phyloP scores from a whole-genome alignment of 768 basidiomycete genomes.

The Mycena sanguinolenta region DNA sequence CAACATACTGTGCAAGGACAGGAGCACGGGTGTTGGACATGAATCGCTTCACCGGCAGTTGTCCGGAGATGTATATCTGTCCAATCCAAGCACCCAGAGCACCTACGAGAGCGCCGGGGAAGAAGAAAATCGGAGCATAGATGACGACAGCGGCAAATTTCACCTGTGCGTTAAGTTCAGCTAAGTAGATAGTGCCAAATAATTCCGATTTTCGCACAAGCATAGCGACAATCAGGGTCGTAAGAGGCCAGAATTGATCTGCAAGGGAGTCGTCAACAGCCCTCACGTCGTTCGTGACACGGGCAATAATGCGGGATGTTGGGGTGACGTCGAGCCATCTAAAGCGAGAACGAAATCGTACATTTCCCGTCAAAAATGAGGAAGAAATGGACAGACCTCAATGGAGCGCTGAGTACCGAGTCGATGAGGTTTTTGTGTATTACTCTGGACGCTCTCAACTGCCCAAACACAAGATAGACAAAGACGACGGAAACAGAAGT shows the following conservation, averaged over 20 bases:
- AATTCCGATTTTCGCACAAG: slow-evolving; percentile 29
- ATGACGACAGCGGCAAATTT: slow-evolving; percentile 46
- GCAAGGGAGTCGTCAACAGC: slow-evolving; percentile 45
- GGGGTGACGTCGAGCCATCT: slow-evolving; percentile 46
- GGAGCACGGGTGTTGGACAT: slow-evolving; percentile 42
- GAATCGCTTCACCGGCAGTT: slow-evolving; percentile 43
- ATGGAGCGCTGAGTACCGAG: slow-evolving; percentile 59
- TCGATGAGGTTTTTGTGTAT: slow-evolving; percentile 56
- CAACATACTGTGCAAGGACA: slow-evolving; percentile 48
- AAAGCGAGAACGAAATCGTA: neutral
- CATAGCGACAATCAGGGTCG: slow-evolving; percentile 51
- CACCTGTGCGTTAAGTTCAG: slow-evolving; percentile 28
- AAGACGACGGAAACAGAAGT: slow-evolving; percentile 44
- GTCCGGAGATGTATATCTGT: slow-evolving; percentile 44
- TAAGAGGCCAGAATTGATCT: slow-evolving; percentile 40
- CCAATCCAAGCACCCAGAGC: slow-evolving; percentile 35
- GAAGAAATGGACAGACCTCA: slow-evolving; percentile 44
- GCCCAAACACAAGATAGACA: slow-evolving; percentile 50
- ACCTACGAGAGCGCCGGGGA: slow-evolving; percentile 45
- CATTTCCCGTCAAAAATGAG: neutral
- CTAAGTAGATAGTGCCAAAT: slow-evolving; percentile 30
- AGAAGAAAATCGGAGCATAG: slow-evolving; percentile 46
- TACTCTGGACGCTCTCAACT: slow-evolving; percentile 53
- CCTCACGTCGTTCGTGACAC: slow-evolving; percentile 62
- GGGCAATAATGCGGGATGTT: slow-evolving; percentile 55